Conservation (phyloP, 495 filamentous ascomycete genomes). For the Cladorrhinum samala region DNA sequence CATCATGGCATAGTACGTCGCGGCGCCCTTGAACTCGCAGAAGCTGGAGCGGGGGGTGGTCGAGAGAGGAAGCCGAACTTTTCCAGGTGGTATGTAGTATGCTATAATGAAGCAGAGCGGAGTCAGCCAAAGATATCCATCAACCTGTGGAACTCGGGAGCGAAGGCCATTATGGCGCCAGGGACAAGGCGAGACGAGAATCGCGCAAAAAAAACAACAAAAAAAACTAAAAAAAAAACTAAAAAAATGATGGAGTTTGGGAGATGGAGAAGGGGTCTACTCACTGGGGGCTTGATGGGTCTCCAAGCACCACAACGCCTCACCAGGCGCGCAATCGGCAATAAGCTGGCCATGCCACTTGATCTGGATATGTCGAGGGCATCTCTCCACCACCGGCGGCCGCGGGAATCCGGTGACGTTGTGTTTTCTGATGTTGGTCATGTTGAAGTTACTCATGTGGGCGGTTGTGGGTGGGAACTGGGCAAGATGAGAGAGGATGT, state of each 20-base stretch:
- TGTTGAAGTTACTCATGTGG: constrained; percentile 15
- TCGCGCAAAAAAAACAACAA: no score
- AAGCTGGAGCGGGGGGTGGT: constrained; percentile 40
- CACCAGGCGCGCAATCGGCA: constrained; percentile 44
- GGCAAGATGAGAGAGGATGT: no score
- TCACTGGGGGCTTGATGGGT: constrained; percentile 51
- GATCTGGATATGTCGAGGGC: constrained; percentile 44
- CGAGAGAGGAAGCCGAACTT: constrained; percentile 37
- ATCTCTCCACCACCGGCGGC: constrained; percentile 49
- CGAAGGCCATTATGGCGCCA: no score
- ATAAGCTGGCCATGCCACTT: constrained; percentile 47
- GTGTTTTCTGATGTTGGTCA: constrained; percentile 42
- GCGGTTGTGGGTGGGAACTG: neutral
- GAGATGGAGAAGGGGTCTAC: constrained; percentile 6
- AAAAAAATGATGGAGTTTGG: neutral
- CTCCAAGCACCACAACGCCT: constrained; percentile 55
- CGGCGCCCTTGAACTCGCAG: constrained; percentile 54
- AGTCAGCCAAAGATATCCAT: neutral
- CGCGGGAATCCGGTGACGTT: constrained; percentile 54
- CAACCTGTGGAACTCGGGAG: no score
- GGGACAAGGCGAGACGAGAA: no score
- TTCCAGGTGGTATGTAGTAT: constrained; percentile 49
- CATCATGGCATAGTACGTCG: constrained; percentile 45
- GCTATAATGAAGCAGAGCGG: constrained; percentile 1
- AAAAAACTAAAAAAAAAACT: no score